A percentile compares a stretch with the other conserved stretches of the same genome.
Evolutionary conservation across 148 eudicot species (phyloP).

Genomic region (Amaranthus cruentus): DNA sequence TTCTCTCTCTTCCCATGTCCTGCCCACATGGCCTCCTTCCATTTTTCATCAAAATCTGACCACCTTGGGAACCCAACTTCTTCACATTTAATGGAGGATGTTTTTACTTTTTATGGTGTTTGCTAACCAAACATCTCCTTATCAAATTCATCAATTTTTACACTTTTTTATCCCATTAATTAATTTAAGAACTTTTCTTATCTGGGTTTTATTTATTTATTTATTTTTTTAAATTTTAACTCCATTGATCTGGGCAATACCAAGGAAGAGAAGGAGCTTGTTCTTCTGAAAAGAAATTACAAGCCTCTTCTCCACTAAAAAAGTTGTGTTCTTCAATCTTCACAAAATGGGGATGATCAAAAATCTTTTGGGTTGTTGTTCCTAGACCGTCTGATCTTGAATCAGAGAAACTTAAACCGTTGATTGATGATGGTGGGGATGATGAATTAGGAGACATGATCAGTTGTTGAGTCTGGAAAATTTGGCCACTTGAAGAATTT

Average conservation of each 20-base stretch:
- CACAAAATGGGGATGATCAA: slow-evolving; percentile 63
- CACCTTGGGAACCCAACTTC: slow-evolving; percentile 24
- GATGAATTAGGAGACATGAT: background rate
- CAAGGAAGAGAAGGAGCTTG: slow-evolving; percentile 71
- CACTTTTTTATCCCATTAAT: background rate
- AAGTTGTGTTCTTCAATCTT: slow-evolving; percentile 88
- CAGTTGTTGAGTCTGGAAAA: slow-evolving; percentile 10
- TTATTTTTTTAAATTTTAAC: slow-evolving; percentile 18
- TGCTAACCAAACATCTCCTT: background rate
- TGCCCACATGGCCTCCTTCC: slow-evolving; percentile 13
- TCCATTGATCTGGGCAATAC: slow-evolving; percentile 57
- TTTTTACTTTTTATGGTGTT: background rate
- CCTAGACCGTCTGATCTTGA: slow-evolving; percentile 24
- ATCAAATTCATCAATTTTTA: slow-evolving; percentile 11
- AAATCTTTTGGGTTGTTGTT: slow-evolving; percentile 14
- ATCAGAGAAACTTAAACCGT: slow-evolving; percentile 37
- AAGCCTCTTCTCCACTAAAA: slow-evolving; percentile 74
- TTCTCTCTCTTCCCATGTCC: background rate
- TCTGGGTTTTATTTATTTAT: background rate
- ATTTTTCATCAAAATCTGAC: slow-evolving; percentile 10
- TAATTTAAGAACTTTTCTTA: background rate
- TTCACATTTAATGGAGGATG: slow-evolving; percentile 24
- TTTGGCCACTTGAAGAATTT: slow-evolving; percentile 28
- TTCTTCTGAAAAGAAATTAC: slow-evolving; percentile 70
- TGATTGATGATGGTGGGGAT: slow-evolving; percentile 19